phyloP scores from a whole-genome alignment of 2,329 filamentous ascomycete species.

The Aspergillus glaucus region DNA sequence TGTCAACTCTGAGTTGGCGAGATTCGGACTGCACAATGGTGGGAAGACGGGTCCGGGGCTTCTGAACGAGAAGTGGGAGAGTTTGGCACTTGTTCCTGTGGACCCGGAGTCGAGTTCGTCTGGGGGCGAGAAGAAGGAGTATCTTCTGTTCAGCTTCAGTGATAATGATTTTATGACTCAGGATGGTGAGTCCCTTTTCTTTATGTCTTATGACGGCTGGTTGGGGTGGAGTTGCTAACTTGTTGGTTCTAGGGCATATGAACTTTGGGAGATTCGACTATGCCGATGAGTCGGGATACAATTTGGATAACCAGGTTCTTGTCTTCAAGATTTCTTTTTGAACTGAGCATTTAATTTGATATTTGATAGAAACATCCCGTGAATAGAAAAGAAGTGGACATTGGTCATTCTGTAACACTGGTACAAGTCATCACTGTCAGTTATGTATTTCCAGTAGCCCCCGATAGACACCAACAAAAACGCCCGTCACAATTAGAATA shows the following conservation, averaged over 20 bases:
- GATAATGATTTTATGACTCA: constrained; percentile 74
- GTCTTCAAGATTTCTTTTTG: constrained; percentile 45
- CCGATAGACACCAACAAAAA: not conserved
- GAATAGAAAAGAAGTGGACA: not conserved
- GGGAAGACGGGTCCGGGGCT: constrained; percentile 52
- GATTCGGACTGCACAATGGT: constrained; percentile 64
- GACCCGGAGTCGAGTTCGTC: constrained; percentile 34
- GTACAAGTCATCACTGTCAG: too few relatives aligned
- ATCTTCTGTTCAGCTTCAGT: constrained; percentile 60
- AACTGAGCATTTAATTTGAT: not conserved
- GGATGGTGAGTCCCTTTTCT: constrained; percentile 43
- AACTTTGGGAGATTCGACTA: constrained; percentile 54
- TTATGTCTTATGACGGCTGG: not conserved
- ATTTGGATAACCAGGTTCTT: constrained; percentile 57
- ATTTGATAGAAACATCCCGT: not conserved
- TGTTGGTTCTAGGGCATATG: constrained; percentile 40
- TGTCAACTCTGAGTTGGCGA: constrained; percentile 56
- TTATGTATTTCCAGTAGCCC: too few relatives aligned
- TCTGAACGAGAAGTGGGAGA: constrained; percentile 75
- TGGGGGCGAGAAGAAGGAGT: constrained; percentile 48
- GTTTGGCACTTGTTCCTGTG: constrained; percentile 56
- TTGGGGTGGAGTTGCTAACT: not conserved
- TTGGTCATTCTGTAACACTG: too few relatives aligned
- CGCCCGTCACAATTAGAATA: not conserved
- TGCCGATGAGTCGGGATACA: constrained; percentile 51